Evolutionary conservation across 345 rosid genomes (phyloP), one percentile per base, ranked within the genome.

Genomic region (Citrus glauca): DNA sequence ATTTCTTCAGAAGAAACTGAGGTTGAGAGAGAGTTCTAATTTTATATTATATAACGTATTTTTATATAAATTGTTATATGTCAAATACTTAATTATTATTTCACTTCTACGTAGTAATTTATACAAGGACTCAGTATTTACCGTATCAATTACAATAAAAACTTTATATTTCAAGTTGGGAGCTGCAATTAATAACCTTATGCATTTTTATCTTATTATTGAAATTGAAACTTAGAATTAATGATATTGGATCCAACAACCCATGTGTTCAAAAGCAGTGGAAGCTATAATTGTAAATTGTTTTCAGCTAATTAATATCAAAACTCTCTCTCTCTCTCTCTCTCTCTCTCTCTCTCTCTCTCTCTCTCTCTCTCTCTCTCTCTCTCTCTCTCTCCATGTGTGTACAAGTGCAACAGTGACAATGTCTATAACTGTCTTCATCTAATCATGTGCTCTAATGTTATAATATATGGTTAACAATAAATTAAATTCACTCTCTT

Each of bases 231-330:
- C 66, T 56, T 32, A 27, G 37, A 17, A 9, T 55, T 30, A 30
- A 24, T 53, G 57, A 20, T n/a, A 38, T 25, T 2, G 55, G 76
- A 74, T 66, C 80, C 81, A 77, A 74, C 88, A 82, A 19, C 66
- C 81, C 86, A 84, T 89, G 87, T 84, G 89, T 72, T 30, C 3
- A 33, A 62, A 38, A 61, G 42, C 74, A 74, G 30, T 3, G 81
- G 32, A 80, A 76, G 65, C 69, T 63, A 5, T 14, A 61, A 60
- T 61, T 40, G 20, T 25, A 71, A 76, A 75, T 7, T 28, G 22
- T 2, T 17, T 79, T 28, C 13, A 61, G 24, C 28, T 63, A 45
- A 71, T n/a, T 35, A 24, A 20, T n/a, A 22, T 66, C 30, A 74
- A 53, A 9, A 69, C 55, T 69, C 35, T 24, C 72, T 72, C 9